Evolutionary conservation across 768 basidiomycete genomes (phyloP), one percentile per base, ranked within the genome.

Genomic region (Lactarius indigo): DNA sequence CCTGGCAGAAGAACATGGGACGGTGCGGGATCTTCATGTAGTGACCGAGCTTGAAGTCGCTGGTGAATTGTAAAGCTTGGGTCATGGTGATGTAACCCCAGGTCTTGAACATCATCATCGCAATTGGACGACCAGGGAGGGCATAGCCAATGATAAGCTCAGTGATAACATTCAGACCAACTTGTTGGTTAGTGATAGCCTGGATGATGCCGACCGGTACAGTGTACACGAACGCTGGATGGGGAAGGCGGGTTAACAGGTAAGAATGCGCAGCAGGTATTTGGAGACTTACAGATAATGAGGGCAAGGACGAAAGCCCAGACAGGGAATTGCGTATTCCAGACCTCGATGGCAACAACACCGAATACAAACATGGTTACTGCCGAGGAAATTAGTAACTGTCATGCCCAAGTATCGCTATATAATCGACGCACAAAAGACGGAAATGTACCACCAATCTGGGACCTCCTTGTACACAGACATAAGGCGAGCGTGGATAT

Each of bases 91-190:
- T 87, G 71, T 90, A 91, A 37, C 91, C 90, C 81, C 82, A 91
- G 0, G 88, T 89, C 83, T 91, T 92, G 83, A 92, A 92, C 79
- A 92, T 79, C 91, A 93, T 91, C 82, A 86, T 90, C 0, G 92
- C 91, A 64, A 92, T 74, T 6, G 91, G 90, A 18, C 83, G 84
- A 2, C 92, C 91, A 15, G 91, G 92, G 50, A 91, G 81, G 30
- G 83, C 85, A 71, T 91, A 92, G 62, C 92, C 92, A 31, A 92
- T 85, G 68, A 94, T 86, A 47, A 92, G 78, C 75, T 94, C 92
- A 3, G 91, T 87, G 73, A 94, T 85, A 39, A 93, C 91, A 72
- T 84, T 82, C n/a, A 88, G 79, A 52, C 86, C 88, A 61, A 91
- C 81, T 79, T 90, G 86, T 72, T 91, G 89, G 71, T 91, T 92